Evolutionary conservation across 352 stramenopile species (phyloP).

Genomic region (Chloridella minuta): DNA sequence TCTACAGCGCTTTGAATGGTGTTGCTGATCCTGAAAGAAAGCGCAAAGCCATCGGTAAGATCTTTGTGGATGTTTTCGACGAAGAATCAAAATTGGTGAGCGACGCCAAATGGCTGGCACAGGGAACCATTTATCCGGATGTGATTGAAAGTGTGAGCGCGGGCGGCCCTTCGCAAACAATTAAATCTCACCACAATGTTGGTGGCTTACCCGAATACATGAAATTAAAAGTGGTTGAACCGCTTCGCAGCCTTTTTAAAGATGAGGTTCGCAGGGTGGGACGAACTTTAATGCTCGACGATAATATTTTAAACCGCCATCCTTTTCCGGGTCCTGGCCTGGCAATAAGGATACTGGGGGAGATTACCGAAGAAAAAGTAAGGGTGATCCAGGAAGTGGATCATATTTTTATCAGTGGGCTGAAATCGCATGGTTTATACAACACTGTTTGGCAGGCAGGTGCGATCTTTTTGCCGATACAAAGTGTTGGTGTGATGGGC

Average conservation of each 20-base stretch:
- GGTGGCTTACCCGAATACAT: conserved; percentile 78
- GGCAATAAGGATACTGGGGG: conserved; percentile 81
- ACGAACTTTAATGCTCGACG: conserved; percentile 73
- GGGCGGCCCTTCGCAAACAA: conserved; percentile 73
- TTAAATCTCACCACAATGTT: conserved; percentile 99
- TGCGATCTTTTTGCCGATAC: conserved; percentile 71
- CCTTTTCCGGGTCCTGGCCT: conserved; percentile 90
- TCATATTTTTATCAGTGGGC: conserved; percentile 82
- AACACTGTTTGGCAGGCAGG: conserved; percentile 86
- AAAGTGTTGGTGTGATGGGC: conserved; percentile 85
- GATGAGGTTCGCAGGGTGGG: conserved; percentile 80
- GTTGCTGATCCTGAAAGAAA: conserved; percentile 86
- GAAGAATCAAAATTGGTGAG: conserved; percentile 39
- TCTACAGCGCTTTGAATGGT: conserved; percentile 54
- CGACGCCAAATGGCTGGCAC: conserved; percentile 57
- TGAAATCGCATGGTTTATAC: conserved; percentile 70
- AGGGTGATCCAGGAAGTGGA: conserved; percentile 77
- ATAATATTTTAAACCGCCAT: conserved; percentile 81
- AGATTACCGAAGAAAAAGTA: conserved; percentile 62
- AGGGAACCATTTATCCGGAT: conserved; percentile 93
- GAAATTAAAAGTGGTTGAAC: conserved; percentile 94
- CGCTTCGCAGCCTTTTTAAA: conserved; percentile 89
- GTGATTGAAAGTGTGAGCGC: conserved; percentile 95
- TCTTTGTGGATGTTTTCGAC: conserved; percentile 96
- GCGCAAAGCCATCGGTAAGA: conserved; percentile 85